Evolutionary conservation across 2,329 filamentous ascomycete species (phyloP).

Genomic region (Phialemonium atrogriseum): DNA sequence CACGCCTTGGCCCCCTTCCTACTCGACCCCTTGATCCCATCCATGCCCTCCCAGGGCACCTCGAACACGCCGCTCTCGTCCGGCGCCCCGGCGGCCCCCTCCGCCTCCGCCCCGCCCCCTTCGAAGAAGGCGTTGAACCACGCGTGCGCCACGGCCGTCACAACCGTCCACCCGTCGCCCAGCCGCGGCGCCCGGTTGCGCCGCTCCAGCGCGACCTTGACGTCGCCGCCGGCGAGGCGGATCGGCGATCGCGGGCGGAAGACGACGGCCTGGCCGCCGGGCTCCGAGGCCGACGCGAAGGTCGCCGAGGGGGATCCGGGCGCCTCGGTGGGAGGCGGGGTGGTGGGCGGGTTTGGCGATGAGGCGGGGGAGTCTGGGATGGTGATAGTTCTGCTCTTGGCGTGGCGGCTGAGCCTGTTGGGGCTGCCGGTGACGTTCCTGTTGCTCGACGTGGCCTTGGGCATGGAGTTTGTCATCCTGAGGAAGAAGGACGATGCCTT

Average conservation of each 20-base stretch:
- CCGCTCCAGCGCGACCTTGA: conserved; percentile 85
- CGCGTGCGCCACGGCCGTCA: conserved; percentile 86
- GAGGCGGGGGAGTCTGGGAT: conserved; percentile 8
- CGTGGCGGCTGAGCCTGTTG: conserved; percentile 7
- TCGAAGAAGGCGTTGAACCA: conserved; percentile 98
- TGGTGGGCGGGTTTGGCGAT: conserved; percentile 5
- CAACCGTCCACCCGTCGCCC: conserved; percentile 80
- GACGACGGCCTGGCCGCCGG: conserved; percentile 65
- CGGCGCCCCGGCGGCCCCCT: conserved; percentile 53
- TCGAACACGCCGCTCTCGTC: conserved; percentile 57
- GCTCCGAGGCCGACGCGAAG: conserved; percentile 32
- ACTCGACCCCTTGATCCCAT: conserved; percentile 86
- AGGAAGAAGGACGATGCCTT: neutral
- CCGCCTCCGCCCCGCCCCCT: conserved; percentile 62
- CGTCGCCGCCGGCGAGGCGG: conserved; percentile 69
- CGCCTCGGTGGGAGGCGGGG: conserved; percentile 6
- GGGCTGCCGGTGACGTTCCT: conserved; percentile 7
- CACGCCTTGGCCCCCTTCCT: conserved; percentile 75
- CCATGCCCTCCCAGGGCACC: conserved; percentile 62
- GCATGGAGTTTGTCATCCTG: conserved; percentile 2
- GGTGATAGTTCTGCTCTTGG: conserved; percentile 21
- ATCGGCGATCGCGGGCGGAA: conserved; percentile 65
- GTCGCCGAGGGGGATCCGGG: conserved; percentile 7
- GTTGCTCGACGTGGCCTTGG: conserved; percentile 11
- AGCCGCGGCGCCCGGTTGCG: conserved; percentile 70